A percentile compares a stretch with the other conserved stretches of the same genome.
phyloP scores from a whole-genome alignment of 2,329 filamentous ascomycete genomes.

The Curvularia verruculosa region DNA sequence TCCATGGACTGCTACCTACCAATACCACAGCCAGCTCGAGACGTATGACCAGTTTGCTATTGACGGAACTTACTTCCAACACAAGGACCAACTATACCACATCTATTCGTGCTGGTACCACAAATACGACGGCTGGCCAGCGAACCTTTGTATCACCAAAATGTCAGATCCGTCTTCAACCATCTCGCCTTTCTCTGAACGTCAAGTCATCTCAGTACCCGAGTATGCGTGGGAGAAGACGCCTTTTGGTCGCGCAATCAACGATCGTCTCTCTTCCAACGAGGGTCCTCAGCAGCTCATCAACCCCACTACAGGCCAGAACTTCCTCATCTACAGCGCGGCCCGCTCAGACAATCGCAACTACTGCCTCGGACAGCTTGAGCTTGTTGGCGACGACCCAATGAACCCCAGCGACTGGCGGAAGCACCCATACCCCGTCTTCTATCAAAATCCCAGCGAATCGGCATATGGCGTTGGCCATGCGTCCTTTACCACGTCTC shows the following conservation, averaged over 20 bases:
- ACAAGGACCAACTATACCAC: constrained; percentile 47
- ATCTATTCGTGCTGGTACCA: constrained; percentile 51
- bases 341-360: constrained; percentile 59
- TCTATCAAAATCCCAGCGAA: constrained; percentile 56
- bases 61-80: constrained; percentile 60
- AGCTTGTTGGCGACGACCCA: constrained; percentile 57
- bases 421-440: constrained; percentile 55
- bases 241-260: constrained; percentile 55
- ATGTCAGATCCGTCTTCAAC: constrained; percentile 57
- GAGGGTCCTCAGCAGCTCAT: constrained; percentile 59
- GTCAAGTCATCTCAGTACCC: constrained; percentile 56
- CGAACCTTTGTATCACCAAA: constrained; percentile 61
- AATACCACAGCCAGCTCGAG: constrained; percentile 55
- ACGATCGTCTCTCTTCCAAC: constrained; percentile 56
- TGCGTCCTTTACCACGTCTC: constrained; percentile 58
- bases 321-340: constrained; percentile 58
- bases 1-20: constrained; percentile 55
- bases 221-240: constrained; percentile 60
- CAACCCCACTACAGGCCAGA: constrained; percentile 55
- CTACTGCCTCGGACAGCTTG: constrained; percentile 60
- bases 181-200: constrained; percentile 53
- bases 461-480: constrained; percentile 58
- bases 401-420: constrained; percentile 58
- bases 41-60: constrained; percentile 62
- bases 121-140: constrained; percentile 58